Percentiles rank a stretch among this genome's conserved stretches.
These are phyloP conservation scores for Leccinum sublutescens DNA, from an alignment of 768 basidiomycete species.

Conservation along the genomic window DNA sequence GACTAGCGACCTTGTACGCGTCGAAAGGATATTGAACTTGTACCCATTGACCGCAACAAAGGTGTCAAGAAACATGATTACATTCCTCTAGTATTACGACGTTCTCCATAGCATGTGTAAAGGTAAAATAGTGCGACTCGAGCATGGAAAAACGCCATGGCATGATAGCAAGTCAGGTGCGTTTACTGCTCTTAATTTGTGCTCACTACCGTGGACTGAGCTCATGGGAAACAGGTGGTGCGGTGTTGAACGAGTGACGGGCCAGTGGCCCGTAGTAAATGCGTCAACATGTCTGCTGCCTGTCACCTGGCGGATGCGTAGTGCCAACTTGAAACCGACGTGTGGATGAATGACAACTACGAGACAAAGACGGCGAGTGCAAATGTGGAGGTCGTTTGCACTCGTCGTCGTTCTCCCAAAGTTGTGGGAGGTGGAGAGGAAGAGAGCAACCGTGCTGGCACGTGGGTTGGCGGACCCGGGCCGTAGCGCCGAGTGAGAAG, in stretches of 20 bases:
- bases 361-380: neutral
- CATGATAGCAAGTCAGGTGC: neutral
- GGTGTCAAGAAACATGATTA: no score
- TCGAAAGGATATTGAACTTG: neutral
- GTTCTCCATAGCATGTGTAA: no score
- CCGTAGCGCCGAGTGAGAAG: neutral
- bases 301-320: neutral
- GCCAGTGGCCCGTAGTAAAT: neutral
- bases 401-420: neutral
- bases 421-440: no score
- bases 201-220: neutral
- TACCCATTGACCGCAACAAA: no score
- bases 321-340: neutral
- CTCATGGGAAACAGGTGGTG: neutral
- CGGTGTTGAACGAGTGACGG: neutral
- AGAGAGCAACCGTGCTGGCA: neutral
- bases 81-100: no score
- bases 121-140: no score
- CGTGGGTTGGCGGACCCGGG: neutral
- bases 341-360: neutral
- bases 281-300: neutral
- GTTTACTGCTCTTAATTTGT: neutral
- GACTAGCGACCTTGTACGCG: neutral
- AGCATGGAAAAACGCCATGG: no score
- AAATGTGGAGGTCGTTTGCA: neutral